phyloP scores from a whole-genome alignment of 192 early-diverging fungal species.

The Coemansia sp. region DNA sequence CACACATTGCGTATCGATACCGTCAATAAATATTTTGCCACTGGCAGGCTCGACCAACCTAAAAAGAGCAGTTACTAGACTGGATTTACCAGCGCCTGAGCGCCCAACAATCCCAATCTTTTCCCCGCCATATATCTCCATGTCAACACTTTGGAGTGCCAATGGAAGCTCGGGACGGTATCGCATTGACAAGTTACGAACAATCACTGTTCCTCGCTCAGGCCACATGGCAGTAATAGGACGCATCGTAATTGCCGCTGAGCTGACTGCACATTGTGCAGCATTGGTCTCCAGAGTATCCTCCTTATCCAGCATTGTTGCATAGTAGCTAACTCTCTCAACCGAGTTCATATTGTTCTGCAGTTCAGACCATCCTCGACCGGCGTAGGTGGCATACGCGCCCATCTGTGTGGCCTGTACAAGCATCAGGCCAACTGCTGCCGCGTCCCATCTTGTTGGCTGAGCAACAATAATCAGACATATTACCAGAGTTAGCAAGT shows the following conservation, averaged over 20 bases:
- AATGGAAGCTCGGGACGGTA: conserved; percentile 37
- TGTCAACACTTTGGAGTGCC: conserved; percentile 48
- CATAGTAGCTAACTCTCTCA: conserved; percentile 44
- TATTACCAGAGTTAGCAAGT: conserved; percentile 25
- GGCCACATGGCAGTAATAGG: conserved; percentile 19
- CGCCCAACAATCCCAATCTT: conserved; percentile 83
- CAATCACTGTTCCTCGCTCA: conserved; percentile 34
- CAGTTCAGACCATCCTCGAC: conserved; percentile 49
- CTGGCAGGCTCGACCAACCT: conserved; percentile 64
- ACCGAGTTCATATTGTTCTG: conserved; percentile 53
- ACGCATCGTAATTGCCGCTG: conserved; percentile 4
- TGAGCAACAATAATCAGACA: conserved; percentile 36
- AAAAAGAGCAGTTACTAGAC: conserved; percentile 66
- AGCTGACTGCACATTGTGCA: neutral
- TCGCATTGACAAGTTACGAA: conserved; percentile 33
- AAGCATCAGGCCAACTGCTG: conserved; percentile 41
- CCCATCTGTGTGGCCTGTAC: conserved; percentile 49
- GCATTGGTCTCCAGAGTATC: neutral
- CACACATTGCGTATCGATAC: conserved; percentile 58
- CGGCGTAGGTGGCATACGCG: conserved; percentile 38
- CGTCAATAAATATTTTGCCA: conserved; percentile 65
- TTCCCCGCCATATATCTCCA: conserved; percentile 64
- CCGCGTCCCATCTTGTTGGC: conserved; percentile 39
- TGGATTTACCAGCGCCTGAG: conserved; percentile 76
- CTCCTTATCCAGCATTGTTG: conserved; percentile 32